Conservation (phyloP, 2,329 filamentous ascomycete species). For the Diaporthe eres region DNA sequence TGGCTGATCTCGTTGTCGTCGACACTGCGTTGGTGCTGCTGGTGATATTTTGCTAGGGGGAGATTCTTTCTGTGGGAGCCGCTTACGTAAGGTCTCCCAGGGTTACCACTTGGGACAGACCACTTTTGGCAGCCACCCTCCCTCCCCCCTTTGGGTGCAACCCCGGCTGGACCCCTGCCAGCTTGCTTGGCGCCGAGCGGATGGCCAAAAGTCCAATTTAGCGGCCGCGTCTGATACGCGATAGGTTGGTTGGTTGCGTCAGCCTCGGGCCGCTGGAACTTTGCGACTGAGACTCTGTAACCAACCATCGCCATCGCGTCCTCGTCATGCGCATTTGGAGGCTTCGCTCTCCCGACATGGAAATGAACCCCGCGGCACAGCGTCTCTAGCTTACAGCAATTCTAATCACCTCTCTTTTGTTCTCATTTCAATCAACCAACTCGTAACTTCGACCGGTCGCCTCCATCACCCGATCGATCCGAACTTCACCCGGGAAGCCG, state of each 20-base stretch:
- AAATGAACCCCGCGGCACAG: slow-evolving; percentile 18
- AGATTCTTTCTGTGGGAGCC: slow-evolving; percentile 41
- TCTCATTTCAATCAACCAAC: neutral
- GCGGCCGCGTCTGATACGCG: slow-evolving; percentile 33
- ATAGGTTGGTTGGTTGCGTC: slow-evolving; percentile 32
- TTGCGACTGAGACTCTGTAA: slow-evolving; percentile 25
- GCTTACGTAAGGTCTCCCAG: slow-evolving; percentile 37
- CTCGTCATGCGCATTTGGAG: slow-evolving; percentile 25
- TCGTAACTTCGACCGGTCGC: slow-evolving; percentile 23
- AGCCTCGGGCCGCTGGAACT: slow-evolving; percentile 29
- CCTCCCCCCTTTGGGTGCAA: neutral
- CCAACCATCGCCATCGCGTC: slow-evolving; percentile 12
- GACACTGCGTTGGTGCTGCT: slow-evolving; percentile 7
- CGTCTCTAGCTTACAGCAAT: slow-evolving; percentile 16
- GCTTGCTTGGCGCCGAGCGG: neutral
- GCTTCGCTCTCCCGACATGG: slow-evolving; percentile 31
- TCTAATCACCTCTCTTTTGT: slow-evolving; percentile 27
- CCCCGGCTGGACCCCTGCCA: neutral
- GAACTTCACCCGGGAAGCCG: slow-evolving; percentile 16
- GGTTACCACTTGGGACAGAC: neutral
- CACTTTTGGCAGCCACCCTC: neutral
- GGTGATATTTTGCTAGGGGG: slow-evolving; percentile 40
- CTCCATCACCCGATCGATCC: slow-evolving; percentile 28
- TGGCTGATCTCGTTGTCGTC: slow-evolving; percentile 39
- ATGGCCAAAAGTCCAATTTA: slow-evolving; percentile 25